These are phyloP conservation scores for Botryotinia globosa DNA, from an alignment of 2,329 filamentous ascomycete species.

Conservation along the genomic window DNA sequence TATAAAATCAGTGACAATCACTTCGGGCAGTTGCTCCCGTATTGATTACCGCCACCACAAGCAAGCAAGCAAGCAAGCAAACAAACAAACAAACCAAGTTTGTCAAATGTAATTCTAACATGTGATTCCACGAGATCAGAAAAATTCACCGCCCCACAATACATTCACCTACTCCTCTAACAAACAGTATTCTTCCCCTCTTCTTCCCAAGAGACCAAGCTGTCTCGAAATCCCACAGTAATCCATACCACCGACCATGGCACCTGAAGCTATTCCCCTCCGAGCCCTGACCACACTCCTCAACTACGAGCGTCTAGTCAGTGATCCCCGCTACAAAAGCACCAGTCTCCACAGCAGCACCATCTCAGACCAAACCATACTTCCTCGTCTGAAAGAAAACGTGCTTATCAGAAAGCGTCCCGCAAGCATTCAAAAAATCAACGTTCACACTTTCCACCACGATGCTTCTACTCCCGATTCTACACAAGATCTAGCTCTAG, in stretches of 20 bases:
- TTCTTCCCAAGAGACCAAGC: not conserved
- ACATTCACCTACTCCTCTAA: not conserved
- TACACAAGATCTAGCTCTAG: not conserved
- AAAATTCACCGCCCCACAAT: not conserved
- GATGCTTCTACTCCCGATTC: not conserved
- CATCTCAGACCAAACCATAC: not conserved
- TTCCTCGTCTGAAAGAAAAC: not conserved
- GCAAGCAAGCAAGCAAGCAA: not conserved
- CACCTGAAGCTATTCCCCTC: slow-evolving; percentile 17
- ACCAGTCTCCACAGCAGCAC: not conserved
- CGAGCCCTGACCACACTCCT: slow-evolving; percentile 11
- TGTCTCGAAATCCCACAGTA: not conserved
- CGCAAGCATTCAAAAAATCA: not conserved
- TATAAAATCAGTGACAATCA: not conserved
- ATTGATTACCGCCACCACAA: not conserved
- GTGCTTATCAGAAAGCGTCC: not conserved
- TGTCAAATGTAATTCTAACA: not conserved
- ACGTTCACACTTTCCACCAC: not conserved
- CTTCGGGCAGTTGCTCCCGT: not conserved
- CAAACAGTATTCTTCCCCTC: not conserved
- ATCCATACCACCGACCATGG: not conserved
- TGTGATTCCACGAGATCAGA: not conserved
- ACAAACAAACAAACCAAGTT: not conserved
- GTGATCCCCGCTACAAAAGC: slow-evolving; percentile 7
- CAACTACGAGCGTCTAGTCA: slow-evolving; percentile 17